phyloP scores from a whole-genome alignment of 768 basidiomycete genomes.

The Lentinula aciculospora region DNA sequence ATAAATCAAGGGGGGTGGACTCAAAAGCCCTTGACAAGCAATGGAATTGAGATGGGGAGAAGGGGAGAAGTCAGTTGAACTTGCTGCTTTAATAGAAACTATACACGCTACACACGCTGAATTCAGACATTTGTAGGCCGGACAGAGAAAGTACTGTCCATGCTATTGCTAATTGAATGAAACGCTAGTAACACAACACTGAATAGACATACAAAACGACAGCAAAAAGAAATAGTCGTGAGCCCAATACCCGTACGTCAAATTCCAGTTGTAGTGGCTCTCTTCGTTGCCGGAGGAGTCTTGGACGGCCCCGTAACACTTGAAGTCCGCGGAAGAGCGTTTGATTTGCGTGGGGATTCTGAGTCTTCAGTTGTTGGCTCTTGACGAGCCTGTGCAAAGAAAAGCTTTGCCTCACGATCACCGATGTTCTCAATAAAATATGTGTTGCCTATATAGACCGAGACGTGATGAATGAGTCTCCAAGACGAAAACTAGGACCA shows the following conservation, averaged over 20 bases:
- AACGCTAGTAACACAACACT: neutral
- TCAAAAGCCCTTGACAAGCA: too few relatives aligned
- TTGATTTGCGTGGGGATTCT: neutral
- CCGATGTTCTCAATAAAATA: slow-evolving; percentile 89
- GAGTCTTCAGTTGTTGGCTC: slow-evolving; percentile 12
- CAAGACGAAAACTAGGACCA: neutral
- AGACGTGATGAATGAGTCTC: neutral
- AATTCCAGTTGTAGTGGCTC: slow-evolving; percentile 1
- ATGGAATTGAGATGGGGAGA: too few relatives aligned
- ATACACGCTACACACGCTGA: too few relatives aligned
- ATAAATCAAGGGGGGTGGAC: too few relatives aligned
- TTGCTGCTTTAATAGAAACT: too few relatives aligned
- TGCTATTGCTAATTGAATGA: too few relatives aligned
- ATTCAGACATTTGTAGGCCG: too few relatives aligned
- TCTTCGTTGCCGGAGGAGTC: neutral
- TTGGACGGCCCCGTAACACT: neutral
- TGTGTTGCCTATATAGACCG: slow-evolving; percentile 63
- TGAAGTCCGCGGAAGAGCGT: neutral
- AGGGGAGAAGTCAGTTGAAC: too few relatives aligned
- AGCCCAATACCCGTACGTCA: neutral
- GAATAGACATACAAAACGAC: neutral
- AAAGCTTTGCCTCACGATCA: slow-evolving; percentile 73
- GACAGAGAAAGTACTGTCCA: too few relatives aligned
- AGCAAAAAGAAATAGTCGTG: neutral
- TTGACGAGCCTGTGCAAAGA: slow-evolving; percentile 86